Base-by-base conservation (phyloP, 805 yeast genomes). In the Dipodascopsis uninucleata region DNA sequence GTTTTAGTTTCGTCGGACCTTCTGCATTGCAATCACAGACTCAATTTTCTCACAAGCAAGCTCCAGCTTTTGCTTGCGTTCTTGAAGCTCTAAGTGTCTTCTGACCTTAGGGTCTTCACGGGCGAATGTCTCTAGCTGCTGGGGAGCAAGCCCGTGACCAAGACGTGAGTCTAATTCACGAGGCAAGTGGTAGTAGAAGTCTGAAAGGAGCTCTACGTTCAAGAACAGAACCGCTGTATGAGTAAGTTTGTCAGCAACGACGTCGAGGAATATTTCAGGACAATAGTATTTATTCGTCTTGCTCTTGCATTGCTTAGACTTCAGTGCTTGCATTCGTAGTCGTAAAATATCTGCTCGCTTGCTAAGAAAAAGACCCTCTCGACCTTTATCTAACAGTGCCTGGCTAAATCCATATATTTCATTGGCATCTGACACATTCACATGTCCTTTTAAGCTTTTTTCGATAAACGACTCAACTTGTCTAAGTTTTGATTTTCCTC, bases 161-260 rank as follows among this genome's bases (percentile, higher is more conserved):
- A 93, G 74, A 53, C 79, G 79, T 40, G 72, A 71, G 63, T 93
- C 99, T 51, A 93, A 72, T 64, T 88, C 97, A 47, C 97, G 75
- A 2, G 99, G 97, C 66, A 93, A 90, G 57, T 88, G 87, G 65
- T 94, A 93, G 62, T 90, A 94, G 61, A 93, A 93, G 65, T 94
- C 98, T 55, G 95, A 84, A 52, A 93, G 70, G 44, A 93, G 70
- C 65, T 93, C 99, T 44, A 94, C 97, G 61, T 93, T 93, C 61
- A 93, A 69, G 59, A 93, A 93, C 50, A 93, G 66, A 3, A 93
- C 93, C 0, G 98, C 93, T 0, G 98, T 93, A 9, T 90, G 83
- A 0, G 97, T 86, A 20, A 93, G 69, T 64, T 93, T 93, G 52
- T 87, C 89, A 40, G 93, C 82, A 3, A 93, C 96, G 2, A 87